These are phyloP conservation scores for Penicillium cosmopolitanum DNA, from an alignment of 495 filamentous ascomycete species.

Conservation along the genomic window DNA sequence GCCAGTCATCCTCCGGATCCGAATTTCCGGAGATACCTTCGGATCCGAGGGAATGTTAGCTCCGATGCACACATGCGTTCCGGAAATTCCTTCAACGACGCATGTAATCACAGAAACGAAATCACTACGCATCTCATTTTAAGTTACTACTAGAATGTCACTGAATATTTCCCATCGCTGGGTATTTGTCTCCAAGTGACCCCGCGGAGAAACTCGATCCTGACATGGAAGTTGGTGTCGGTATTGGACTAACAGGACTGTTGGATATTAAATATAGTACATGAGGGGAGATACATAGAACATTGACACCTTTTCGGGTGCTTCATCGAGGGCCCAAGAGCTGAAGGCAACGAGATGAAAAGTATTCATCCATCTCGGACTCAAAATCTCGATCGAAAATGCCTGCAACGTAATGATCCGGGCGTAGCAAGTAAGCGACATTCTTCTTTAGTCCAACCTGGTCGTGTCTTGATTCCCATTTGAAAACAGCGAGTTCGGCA, in stretches of 20 bases:
- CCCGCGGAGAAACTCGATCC: no score
- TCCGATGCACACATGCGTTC: neutral
- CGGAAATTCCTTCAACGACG: no score
- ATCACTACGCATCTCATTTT: no score
- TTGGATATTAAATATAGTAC: neutral
- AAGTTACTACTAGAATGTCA: no score
- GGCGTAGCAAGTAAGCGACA: constrained; percentile 38
- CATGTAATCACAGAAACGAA: no score
- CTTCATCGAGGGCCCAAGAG: neutral
- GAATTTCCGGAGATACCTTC: neutral
- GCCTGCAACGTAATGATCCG: constrained; percentile 42
- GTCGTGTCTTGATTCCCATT: constrained; percentile 32
- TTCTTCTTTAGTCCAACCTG: constrained; percentile 27
- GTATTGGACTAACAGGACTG: no score
- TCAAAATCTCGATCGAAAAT: constrained; percentile 19
- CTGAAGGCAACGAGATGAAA: constrained; percentile 17
- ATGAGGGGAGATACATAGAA: constrained; percentile 3
- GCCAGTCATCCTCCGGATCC: neutral
- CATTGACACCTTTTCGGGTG: neutral
- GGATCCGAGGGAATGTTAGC: neutral
- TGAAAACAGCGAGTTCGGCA: constrained; percentile 26
- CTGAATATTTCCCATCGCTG: no score
- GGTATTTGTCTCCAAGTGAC: no score
- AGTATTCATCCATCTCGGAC: constrained; percentile 20
- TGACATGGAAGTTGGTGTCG: no score